Evolutionary conservation across 768 basidiomycete species (phyloP), one percentile per base, ranked within the genome.

Genomic region (Cystoderma amianthinum): DNA sequence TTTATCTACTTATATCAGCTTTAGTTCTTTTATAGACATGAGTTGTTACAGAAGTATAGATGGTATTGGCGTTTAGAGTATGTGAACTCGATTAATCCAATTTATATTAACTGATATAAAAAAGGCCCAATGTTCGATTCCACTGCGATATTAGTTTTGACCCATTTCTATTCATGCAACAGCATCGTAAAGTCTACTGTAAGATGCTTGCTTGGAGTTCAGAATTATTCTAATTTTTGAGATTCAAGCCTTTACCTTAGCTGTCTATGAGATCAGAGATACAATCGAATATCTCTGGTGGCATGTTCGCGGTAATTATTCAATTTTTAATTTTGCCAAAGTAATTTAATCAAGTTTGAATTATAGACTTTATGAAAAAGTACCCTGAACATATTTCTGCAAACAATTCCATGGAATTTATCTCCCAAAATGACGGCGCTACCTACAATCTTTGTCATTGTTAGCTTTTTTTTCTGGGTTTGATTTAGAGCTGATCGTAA

Each of bases 11-110:
- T 39, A 28, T 49, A 38, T 3, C 32, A 21, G 18, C 30, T 32
- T 6, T 44, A 90, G 82, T 90, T 85, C 71, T 96, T 96, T 67
- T 95, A 76, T 64, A 72, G 76, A 43, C 91, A 95, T 43, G 80
- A 86, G 48, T 65, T 94, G 5, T 66, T 95, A 39, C 76, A 85
- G 49, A n/a, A n/a, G n/a, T n/a, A n/a, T n/a, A n/a, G n/a, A n/a
- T n/a, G n/a, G n/a, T n/a, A n/a, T n/a, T n/a, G n/a, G n/a, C n/a
- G n/a, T n/a, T n/a, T n/a, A n/a, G n/a, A n/a, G n/a, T n/a, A n/a
- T n/a, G n/a, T n/a, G n/a, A n/a, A n/a, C n/a, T n/a, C n/a, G n/a
- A n/a, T n/a, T n/a, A n/a, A n/a, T n/a, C n/a, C n/a, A n/a, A n/a
- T n/a, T n/a, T n/a, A n/a, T n/a, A n/a, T n/a, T 19, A 10, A 9